Evolutionary conservation across 495 filamentous ascomycete genomes (phyloP).

Genomic region (Penicillium daleae): DNA sequence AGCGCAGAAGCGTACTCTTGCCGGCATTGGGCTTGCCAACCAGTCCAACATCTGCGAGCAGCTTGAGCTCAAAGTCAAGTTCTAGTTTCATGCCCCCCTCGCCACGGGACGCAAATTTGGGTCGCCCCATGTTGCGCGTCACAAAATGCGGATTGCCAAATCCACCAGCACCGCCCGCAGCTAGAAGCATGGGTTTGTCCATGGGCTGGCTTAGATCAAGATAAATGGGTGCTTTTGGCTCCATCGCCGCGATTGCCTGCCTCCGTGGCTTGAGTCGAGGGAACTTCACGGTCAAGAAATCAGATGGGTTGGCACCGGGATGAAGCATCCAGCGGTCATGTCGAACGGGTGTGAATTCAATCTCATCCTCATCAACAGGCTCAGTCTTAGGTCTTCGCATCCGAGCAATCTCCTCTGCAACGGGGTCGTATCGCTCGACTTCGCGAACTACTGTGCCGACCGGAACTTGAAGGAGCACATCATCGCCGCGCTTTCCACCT

Average conservation of each 20-base stretch:
- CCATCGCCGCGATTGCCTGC: constrained; percentile 59
- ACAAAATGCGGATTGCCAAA: constrained; percentile 93
- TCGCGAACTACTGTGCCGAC: constrained; percentile 91
- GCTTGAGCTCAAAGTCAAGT: constrained; percentile 88
- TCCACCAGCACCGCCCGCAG: constrained; percentile 85
- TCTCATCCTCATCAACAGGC: constrained; percentile 31
- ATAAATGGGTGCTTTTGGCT: constrained; percentile 71
- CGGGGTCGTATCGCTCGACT: constrained; percentile 74
- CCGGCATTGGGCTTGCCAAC: constrained; percentile 96
- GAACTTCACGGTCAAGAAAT: constrained; percentile 64
- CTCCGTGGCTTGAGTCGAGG: constrained; percentile 60
- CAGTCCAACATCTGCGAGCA: constrained; percentile 91
- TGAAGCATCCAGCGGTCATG: constrained; percentile 86
- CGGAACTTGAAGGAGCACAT: constrained; percentile 86
- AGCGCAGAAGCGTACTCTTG: constrained; percentile 89
- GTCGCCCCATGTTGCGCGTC: constrained; percentile 66
- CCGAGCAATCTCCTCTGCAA: constrained; percentile 61
- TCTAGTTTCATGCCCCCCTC: constrained; percentile 76
- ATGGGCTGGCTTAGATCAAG: constrained; percentile 84
- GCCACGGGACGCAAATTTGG: constrained; percentile 87
- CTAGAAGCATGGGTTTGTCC: constrained; percentile 83
- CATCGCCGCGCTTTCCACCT: constrained; percentile 80
- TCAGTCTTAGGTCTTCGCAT: constrained; percentile 33
- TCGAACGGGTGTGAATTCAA: constrained; percentile 36
- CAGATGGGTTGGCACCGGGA: constrained; percentile 68